phyloP scores from a whole-genome alignment of 257 asterid genomes.

The Solanum peruvianum region DNA sequence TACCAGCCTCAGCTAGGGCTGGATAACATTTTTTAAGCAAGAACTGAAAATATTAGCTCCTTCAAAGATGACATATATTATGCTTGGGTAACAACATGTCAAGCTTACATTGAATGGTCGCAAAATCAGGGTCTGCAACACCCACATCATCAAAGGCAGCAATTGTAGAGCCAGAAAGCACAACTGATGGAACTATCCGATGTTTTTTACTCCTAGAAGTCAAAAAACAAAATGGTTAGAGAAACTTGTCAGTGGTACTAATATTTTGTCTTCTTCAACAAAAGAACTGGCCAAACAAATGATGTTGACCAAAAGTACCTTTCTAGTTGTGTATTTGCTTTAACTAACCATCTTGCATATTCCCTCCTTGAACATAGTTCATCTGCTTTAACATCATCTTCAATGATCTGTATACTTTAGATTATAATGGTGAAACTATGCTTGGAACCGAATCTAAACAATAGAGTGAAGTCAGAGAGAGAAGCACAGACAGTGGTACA shows the following conservation, averaged over 20 bases:
- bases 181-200: slow-evolving; percentile 46
- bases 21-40: slow-evolving; percentile 2
- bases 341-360: slow-evolving; percentile 81
- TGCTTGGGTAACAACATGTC: neutral
- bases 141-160: slow-evolving; percentile 74
- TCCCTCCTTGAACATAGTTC: slow-evolving; percentile 87
- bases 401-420: slow-evolving; percentile 58
- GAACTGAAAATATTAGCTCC: neutral
- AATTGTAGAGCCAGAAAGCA: slow-evolving; percentile 59
- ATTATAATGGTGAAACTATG: slow-evolving; percentile 2
- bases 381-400: slow-evolving; percentile 58
- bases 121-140: slow-evolving; percentile 76
- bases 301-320: slow-evolving; percentile 32
- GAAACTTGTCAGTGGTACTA: neutral
- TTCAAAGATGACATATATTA: neutral
- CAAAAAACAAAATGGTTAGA: slow-evolving; percentile 5
- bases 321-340: slow-evolving; percentile 53
- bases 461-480: neutral
- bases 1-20: slow-evolving; percentile 94
- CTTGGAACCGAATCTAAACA: slow-evolving; percentile 8
- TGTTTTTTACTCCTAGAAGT: slow-evolving; percentile 46
- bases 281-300: neutral
- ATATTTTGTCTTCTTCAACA: neutral
- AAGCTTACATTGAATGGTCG: slow-evolving; percentile 58
- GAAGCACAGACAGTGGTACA: neutral